phyloP scores from a whole-genome alignment of 106 monocot species.

The Allium sativum region DNA sequence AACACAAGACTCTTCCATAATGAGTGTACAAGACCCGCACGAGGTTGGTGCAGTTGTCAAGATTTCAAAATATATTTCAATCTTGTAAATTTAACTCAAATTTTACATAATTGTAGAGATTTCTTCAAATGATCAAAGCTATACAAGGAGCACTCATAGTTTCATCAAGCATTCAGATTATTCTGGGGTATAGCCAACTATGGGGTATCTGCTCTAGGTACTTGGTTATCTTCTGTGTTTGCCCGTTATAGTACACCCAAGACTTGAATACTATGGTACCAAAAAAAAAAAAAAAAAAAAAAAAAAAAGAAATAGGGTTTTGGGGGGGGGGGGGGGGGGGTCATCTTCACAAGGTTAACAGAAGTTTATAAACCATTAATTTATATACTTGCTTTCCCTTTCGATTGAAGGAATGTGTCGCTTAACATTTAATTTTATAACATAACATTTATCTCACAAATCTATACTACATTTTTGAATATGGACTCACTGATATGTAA shows the following conservation, averaged over 20 bases:
- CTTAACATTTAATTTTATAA: no score
- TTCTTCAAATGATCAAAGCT: constrained; percentile 87
- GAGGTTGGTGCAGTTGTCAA: constrained; percentile 16
- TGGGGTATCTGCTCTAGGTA: constrained; percentile 96
- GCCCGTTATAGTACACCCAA: neutral
- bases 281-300: no score
- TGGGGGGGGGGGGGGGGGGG: no score
- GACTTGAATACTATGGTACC: neutral
- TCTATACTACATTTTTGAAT: no score
- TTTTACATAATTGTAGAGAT: constrained; percentile 47
- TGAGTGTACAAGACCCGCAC: constrained; percentile 46
- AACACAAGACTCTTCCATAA: constrained; percentile 48
- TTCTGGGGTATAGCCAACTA: constrained; percentile 92
- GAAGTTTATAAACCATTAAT: constrained; percentile 56
- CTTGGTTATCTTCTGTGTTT: neutral
- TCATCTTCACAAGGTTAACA: constrained; percentile 19
- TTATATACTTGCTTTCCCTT: no score
- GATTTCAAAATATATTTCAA: neutral
- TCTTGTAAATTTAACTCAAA: neutral
- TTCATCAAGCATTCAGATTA: constrained; percentile 90
- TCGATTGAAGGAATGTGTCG: no score
- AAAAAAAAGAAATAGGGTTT: no score
- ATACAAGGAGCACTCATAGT: constrained; percentile 89
- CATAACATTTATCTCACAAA: no score
- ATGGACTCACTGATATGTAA: no score